Evolutionary conservation across 1,284 basidiomycete genomes (phyloP), one percentile per base, ranked within the genome.

Genomic region (Termitomyces sp.): DNA sequence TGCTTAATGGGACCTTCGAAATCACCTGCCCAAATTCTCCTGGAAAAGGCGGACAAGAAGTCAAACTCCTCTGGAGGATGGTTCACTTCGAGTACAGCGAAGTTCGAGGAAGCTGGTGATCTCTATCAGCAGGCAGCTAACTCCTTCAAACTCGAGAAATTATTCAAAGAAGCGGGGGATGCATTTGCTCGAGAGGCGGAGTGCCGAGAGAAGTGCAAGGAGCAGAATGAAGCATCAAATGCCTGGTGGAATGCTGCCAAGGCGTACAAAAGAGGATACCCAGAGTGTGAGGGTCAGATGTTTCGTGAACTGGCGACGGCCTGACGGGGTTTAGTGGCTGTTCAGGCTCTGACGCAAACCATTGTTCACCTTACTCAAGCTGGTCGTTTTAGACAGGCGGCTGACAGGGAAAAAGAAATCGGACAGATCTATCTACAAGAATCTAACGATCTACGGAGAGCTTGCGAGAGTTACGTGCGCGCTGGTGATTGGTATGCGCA

Each of bases 401-500:
- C 96, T 8, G 97, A 99, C 71, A 78, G 97, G 63, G 92, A 98
- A 78, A 98, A 98, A 73, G 94, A 95, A 74, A 95, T 98, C 62
- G 96, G 86, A 3, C 88, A 92, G 68, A 92, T 99, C 61, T 89
- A 94, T 73, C 83, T 95, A 40, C 87, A 93, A 65, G 87, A 89
- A 62, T 72, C 78, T 12, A 76, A 81, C 57, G 87, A 94, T 69
- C 73, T 94, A 45, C 78, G 80, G 12, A 86, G 83, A 64, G 96
- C 94, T 41, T 86, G 95, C 64, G 92, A 97, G 58, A 92, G 92
- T 68, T 97, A 87, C 68, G 90, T 92, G 66, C 82, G 90, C 50
- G 96, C 97, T 7, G 96, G 87, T n/a, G 92, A 97, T 45, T 98
- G 96, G 94, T 99, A 99, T 75, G 79, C 88, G 34, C 92, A 96